These are phyloP conservation scores for Rhizopogon rudus DNA, from an alignment of 768 basidiomycete species.

Conservation along the genomic window DNA sequence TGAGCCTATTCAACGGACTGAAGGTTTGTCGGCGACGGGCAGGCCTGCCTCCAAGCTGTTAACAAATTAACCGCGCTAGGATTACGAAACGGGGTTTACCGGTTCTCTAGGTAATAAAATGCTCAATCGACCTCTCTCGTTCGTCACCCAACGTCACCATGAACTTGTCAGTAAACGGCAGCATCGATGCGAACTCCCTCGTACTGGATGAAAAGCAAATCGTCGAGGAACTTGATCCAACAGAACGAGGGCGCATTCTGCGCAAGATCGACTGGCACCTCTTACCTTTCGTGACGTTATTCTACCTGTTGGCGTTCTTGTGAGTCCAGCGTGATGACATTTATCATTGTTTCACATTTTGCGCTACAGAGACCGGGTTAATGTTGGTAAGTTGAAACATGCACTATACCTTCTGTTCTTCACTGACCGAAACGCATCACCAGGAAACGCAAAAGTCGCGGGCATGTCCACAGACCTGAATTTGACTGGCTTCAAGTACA, in stretches of 20 bases:
- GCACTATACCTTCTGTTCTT: background rate
- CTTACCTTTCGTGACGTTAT: constrained; percentile 38
- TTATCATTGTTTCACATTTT: background rate
- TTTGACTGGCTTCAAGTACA: constrained; percentile 30
- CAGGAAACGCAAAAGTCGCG: constrained; percentile 40
- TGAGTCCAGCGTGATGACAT: constrained; percentile 19
- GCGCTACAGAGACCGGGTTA: constrained; percentile 34
- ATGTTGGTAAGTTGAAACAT: constrained; percentile 30
- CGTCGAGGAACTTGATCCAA: constrained; percentile 3
- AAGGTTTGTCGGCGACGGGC: too few species aligned
- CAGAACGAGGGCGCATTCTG: constrained; percentile 24
- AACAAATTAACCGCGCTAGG: too few species aligned
- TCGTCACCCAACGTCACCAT: too few species aligned
- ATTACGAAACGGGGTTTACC: too few species aligned
- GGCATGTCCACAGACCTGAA: constrained; percentile 36
- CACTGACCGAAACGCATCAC: too few species aligned
- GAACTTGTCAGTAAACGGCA: too few species aligned
- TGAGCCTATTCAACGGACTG: too few species aligned
- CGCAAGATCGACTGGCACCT: constrained; percentile 41
- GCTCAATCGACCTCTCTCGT: too few species aligned
- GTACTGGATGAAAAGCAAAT: background rate
- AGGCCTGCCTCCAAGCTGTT: too few species aligned
- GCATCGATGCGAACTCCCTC: too few species aligned
- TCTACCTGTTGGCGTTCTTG: constrained; percentile 44
- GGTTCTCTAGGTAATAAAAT: background rate